Evolutionary conservation across 2,329 filamentous ascomycete species (phyloP).

Genomic region (Botrytis pseudocinerea): DNA sequence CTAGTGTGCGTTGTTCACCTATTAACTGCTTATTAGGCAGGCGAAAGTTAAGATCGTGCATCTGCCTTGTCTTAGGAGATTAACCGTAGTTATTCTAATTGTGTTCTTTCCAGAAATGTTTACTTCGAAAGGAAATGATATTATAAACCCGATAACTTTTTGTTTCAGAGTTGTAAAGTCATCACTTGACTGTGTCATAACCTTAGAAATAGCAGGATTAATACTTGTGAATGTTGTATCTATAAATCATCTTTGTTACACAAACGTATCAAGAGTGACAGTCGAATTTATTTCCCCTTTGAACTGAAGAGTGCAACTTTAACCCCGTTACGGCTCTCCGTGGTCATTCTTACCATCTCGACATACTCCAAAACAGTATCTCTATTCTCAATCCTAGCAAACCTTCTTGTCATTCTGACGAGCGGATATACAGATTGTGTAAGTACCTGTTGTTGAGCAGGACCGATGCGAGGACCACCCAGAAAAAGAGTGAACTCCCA

Average conservation of each 20-base stretch:
- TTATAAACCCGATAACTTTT: too few species aligned
- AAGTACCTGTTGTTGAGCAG: constrained; percentile 41
- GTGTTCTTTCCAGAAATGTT: too few species aligned
- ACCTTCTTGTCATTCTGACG: constrained; percentile 37
- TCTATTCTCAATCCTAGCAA: constrained; percentile 36
- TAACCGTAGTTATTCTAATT: too few species aligned
- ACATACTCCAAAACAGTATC: constrained; percentile 27
- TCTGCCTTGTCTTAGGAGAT: too few species aligned
- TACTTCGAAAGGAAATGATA: too few species aligned
- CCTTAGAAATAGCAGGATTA: background rate
- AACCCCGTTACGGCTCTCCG: constrained; percentile 22
- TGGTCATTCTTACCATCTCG: constrained; percentile 10
- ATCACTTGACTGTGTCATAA: too few species aligned
- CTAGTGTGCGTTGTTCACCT: too few species aligned
- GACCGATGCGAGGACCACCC: constrained; percentile 40
- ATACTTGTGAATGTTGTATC: background rate
- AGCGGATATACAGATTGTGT: constrained; percentile 32
- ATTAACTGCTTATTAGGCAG: too few species aligned
- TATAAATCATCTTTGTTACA: background rate
- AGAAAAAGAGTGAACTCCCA: constrained; percentile 42
- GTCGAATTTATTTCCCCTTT: background rate
- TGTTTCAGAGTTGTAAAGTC: too few species aligned
- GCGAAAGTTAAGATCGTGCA: too few species aligned
- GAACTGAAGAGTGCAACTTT: constrained; percentile 18
- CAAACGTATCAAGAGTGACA: background rate